Conservation (phyloP, 768 basidiomycete genomes). For the Porphyrellus cyaneotinctus region DNA sequence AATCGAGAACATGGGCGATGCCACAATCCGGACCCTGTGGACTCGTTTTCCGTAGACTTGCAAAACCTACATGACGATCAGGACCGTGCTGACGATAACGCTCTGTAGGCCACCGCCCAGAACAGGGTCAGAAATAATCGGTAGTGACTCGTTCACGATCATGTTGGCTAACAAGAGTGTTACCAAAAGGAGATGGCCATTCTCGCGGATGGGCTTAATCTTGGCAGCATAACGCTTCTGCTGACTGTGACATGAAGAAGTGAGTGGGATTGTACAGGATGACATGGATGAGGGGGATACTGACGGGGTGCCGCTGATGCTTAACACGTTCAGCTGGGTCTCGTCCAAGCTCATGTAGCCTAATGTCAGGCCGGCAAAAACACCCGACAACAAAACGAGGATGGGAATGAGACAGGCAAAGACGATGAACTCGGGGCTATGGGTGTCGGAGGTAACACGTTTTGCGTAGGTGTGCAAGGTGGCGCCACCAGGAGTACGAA, state of each 20-base stretch:
- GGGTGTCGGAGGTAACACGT: conserved; percentile 23
- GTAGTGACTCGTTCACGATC: conserved; percentile 87
- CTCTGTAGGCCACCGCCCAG: conserved; percentile 76
- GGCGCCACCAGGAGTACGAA: conserved; percentile 23
- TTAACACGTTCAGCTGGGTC: conserved; percentile 85
- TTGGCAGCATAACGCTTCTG: conserved; percentile 79
- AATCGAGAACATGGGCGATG: too few relatives aligned
- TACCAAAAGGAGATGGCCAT: conserved; percentile 79
- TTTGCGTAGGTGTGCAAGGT: conserved; percentile 28
- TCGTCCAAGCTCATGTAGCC: conserved; percentile 93
- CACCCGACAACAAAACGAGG: conserved; percentile 75
- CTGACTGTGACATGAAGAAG: conserved; percentile 40
- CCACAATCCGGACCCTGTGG: too few relatives aligned
- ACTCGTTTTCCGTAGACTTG: neutral
- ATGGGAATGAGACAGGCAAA: conserved; percentile 69
- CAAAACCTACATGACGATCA: conserved; percentile 78
- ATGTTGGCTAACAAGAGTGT: conserved; percentile 85
- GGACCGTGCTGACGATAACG: conserved; percentile 76
- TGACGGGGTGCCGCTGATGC: conserved; percentile 79
- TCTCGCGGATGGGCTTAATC: conserved; percentile 82
- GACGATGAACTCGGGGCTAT: conserved; percentile 34
- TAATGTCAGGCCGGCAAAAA: conserved; percentile 89
- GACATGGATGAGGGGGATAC: conserved; percentile 27
- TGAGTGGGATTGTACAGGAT: neutral
- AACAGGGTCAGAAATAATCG: conserved; percentile 75